Evolutionary conservation across 768 basidiomycete species (phyloP).

Genomic region (Trametes gibbosa): DNA sequence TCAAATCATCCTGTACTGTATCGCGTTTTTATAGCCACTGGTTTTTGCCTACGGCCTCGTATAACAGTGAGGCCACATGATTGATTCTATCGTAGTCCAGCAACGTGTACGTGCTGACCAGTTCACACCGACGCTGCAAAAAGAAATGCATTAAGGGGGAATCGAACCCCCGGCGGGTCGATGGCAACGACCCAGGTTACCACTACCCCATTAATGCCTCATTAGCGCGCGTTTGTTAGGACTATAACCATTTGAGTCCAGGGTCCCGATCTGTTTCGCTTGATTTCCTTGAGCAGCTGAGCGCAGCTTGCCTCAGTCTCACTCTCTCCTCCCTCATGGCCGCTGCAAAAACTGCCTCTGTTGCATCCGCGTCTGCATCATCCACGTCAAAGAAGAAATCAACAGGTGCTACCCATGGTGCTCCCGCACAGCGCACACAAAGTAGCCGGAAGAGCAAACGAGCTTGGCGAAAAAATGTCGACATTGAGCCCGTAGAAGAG

Average conservation of each 20-base stretch:
- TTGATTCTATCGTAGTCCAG: no score
- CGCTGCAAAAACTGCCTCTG: neutral
- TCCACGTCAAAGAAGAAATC: conserved; percentile 6
- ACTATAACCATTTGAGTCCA: neutral
- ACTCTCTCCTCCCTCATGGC: neutral
- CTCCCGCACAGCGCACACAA: conserved; percentile 63
- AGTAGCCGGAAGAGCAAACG: conserved; percentile 86
- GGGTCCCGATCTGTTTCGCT: neutral
- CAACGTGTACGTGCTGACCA: no score
- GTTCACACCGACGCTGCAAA: no score
- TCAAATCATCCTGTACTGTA: no score
- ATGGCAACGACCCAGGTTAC: conserved; percentile 37
- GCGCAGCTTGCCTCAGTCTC: neutral
- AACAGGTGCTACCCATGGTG: conserved; percentile 37
- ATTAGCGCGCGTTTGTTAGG: neutral
- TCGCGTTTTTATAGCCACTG: no score
- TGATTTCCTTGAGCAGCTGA: neutral
- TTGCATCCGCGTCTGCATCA: neutral
- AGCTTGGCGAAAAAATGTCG: conserved; percentile 92
- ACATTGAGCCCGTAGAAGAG: conserved; percentile 75
- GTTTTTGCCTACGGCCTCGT: no score
- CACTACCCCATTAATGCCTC: conserved; percentile 36
- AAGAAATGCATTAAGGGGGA: conserved; percentile 71
- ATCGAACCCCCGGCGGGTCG: conserved; percentile 90
- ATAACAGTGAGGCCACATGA: no score